phyloP scores from a whole-genome alignment of 257 asterid species.

The Solanum chiquidenum region DNA sequence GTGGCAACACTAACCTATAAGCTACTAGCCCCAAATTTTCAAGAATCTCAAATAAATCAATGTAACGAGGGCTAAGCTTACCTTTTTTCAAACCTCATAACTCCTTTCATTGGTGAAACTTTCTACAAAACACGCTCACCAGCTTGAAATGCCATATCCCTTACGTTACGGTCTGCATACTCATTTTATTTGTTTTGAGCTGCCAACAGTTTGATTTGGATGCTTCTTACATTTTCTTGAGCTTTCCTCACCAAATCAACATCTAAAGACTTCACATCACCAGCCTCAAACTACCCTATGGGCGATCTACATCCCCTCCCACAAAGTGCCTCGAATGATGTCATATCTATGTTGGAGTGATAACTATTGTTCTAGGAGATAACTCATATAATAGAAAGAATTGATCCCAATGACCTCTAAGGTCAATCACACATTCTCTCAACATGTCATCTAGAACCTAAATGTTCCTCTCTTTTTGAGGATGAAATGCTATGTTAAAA shows the following conservation, averaged over 20 bases:
- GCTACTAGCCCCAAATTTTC: background rate
- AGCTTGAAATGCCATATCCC: background rate
- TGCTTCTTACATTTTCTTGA: too few relatives aligned
- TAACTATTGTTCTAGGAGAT: too few relatives aligned
- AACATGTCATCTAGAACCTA: too few relatives aligned
- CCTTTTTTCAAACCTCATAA: background rate
- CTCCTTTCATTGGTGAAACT: too few relatives aligned
- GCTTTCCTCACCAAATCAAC: too few relatives aligned
- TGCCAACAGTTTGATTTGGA: too few relatives aligned
- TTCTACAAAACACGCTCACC: background rate
- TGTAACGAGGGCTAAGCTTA: background rate
- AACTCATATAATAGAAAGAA: background rate
- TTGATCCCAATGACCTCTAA: background rate
- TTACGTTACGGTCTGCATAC: background rate
- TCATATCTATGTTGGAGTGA: background rate
- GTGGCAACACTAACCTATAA: background rate
- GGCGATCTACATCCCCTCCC: too few relatives aligned
- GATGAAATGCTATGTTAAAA: too few relatives aligned
- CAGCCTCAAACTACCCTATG: background rate
- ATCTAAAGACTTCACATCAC: background rate
- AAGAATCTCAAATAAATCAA: background rate
- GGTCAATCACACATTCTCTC: background rate
- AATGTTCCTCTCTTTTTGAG: too few relatives aligned
- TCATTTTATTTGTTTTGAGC: too few relatives aligned
- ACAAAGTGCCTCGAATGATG: background rate